Conservation (phyloP, 768 basidiomycete genomes). For the Grammothele lineata region DNA sequence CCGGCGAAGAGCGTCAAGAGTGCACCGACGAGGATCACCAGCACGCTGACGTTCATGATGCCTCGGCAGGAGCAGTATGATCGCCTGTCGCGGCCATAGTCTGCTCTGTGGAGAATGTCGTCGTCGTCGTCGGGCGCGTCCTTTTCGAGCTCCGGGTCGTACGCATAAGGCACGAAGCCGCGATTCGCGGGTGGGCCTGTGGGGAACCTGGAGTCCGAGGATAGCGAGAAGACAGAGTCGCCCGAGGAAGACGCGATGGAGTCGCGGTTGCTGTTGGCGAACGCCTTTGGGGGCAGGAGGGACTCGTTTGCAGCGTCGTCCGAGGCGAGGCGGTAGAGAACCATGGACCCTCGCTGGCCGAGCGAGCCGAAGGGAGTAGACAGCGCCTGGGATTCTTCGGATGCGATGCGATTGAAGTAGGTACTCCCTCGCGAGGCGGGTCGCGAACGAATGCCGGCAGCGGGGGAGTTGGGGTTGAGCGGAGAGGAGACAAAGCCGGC, state of each 20-base stretch:
- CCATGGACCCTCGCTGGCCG: constrained; percentile 51
- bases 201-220: constrained; percentile 66
- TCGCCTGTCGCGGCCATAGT: constrained; percentile 27
- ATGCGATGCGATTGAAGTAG: constrained; percentile 39
- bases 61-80: constrained; percentile 45
- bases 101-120: constrained; percentile 69
- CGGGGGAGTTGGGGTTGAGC: constrained; percentile 41
- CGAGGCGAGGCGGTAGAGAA: constrained; percentile 58
- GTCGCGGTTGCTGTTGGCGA: constrained; percentile 27
- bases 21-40: constrained; percentile 55
- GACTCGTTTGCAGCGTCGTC: constrained; percentile 30
- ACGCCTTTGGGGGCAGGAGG: constrained; percentile 29
- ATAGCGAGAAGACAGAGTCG: constrained; percentile 46
- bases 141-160: constrained; percentile 59
- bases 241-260: constrained; percentile 49
- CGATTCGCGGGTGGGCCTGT: constrained; percentile 27
- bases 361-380: constrained; percentile 25
- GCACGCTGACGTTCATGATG: constrained; percentile 63
- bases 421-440: constrained; percentile 37
- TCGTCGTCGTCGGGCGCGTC: constrained; percentile 61
- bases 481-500: constrained; percentile 47
- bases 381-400: constrained; percentile 42
- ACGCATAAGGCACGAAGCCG: constrained; percentile 60
- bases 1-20: constrained; percentile 75
- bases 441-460: constrained; percentile 30